A percentile compares a stretch with the other conserved stretches of the same genome.
phyloP scores from a whole-genome alignment of 2,329 filamentous ascomycete genomes.

The Amauroascus verrucosus region DNA sequence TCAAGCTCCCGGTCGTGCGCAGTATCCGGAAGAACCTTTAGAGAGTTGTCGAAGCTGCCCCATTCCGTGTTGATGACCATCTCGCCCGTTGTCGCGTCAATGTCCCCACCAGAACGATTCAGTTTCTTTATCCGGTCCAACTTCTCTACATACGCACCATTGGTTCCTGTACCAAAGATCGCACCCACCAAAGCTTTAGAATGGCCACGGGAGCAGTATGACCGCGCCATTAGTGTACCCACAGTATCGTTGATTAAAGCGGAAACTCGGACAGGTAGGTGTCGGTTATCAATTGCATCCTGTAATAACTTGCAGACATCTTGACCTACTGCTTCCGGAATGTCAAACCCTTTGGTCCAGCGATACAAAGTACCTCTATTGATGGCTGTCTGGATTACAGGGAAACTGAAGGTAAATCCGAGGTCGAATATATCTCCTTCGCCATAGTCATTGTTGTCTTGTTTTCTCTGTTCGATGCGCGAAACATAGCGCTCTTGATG shows the following conservation, averaged over 20 bases:
- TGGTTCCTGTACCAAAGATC: constrained; percentile 96
- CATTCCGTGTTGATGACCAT: constrained; percentile 99
- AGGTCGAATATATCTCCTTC: constrained; percentile 79
- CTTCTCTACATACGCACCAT: constrained; percentile 95
- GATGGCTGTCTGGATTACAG: constrained; percentile 84
- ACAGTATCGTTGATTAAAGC: constrained; percentile 97
- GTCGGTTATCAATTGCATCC: constrained; percentile 72
- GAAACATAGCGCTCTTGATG: constrained; percentile 77
- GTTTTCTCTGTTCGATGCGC: constrained; percentile 55
- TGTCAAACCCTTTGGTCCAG: constrained; percentile 99
- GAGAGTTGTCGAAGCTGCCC: constrained; percentile 93
- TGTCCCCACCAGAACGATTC: constrained; percentile 44
- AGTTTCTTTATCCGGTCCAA: constrained; percentile 73
- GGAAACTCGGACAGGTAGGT: constrained; percentile 84
- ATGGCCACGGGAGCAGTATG: constrained; percentile 84
- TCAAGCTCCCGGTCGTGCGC: constrained; percentile 73
- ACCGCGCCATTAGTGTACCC: constrained; percentile 92
- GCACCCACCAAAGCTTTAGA: constrained; percentile 80
- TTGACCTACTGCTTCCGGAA: constrained; percentile 84
- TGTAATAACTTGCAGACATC: constrained; percentile 90
- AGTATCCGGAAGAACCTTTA: constrained; percentile 78
- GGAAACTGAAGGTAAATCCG: constrained; percentile 98
- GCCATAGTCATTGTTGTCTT: constrained; percentile 48
- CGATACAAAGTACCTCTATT: constrained; percentile 90
- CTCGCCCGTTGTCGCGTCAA: constrained; percentile 70